Evolutionary conservation across 805 yeast genomes (phyloP), one percentile per base, ranked within the genome.

Genomic region (Metschnikowia hibisci): DNA sequence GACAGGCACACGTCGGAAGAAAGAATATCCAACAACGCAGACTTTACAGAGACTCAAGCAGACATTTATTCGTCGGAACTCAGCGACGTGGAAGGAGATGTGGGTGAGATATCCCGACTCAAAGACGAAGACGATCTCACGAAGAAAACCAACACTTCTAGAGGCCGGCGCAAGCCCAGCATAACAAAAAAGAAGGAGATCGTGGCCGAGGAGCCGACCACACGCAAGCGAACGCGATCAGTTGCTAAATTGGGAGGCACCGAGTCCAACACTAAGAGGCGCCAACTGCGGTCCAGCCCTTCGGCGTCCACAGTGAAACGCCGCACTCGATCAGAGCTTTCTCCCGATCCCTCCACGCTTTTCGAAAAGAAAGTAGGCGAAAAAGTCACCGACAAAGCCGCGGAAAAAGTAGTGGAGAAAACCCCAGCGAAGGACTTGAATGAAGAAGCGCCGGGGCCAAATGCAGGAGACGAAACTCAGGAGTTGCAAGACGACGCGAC

Each of bases 71-170:
- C 57, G 4, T 49, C 56, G 7, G 58, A 51, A 22, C 46, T 55
- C 34, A 54, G 58, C 34, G 59, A 55, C 25, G 54, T 54, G 7
- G 59, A 54, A 22, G 52, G 48, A 16, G 53, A 50, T 15, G 50
- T 42, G 8, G 43, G 41, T 12, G 55, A 47, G 33, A 36, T 45
- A 12, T 39, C 46, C 20, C 35, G 35, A 15, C 32, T 53, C 15
- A 42, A 52, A 37, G 61, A 50, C 23, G 56, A 51, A 25, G 56
- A 58, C 34, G 32, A 23, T 3, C 15, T 33, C 14, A 23, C 34
- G 12, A 36, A 31, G 15, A 34, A 22, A 16, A 34, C 15, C n/a
- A 30, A 30, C 16, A 29, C 31, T 12, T 5, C 33, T 9, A 35
- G 45, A 20, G 43, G 50, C 23, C 42, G 40, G 14, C 46, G 42